Conservation (phyloP, 805 yeast species). For the Monosporozyma yasuniensis region DNA sequence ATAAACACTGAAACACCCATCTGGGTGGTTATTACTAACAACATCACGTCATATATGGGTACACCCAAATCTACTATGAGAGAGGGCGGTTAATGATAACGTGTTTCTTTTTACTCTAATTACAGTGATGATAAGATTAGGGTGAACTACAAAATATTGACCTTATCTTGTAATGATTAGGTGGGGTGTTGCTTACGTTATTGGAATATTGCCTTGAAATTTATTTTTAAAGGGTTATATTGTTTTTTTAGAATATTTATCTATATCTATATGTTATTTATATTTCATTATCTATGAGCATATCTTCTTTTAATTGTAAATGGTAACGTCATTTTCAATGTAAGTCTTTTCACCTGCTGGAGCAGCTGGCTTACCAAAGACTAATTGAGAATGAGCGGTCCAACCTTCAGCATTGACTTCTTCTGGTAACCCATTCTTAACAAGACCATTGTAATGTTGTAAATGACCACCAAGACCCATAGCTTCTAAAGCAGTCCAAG, state of each 20-base stretch:
- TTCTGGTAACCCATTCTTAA: slow-evolving; percentile 32
- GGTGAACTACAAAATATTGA: no score
- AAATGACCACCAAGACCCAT: slow-evolving; percentile 42
- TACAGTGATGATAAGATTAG: no score
- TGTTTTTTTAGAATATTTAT: neutral
- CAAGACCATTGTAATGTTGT: slow-evolving; percentile 44
- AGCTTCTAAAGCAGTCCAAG: slow-evolving; percentile 40
- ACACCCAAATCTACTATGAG: no score
- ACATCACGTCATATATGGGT: no score
- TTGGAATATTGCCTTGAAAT: no score
- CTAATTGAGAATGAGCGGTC: slow-evolving; percentile 42
- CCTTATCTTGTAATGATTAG: no score
- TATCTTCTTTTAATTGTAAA: slow-evolving; percentile 16
- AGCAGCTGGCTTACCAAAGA: slow-evolving; percentile 39
- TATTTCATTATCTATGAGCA: neutral
- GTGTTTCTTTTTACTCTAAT: no score
- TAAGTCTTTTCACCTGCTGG: slow-evolving; percentile 34
- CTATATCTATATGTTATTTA: neutral
- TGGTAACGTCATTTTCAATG: slow-evolving; percentile 36
- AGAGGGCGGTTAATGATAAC: no score
- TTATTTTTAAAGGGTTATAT: no score
- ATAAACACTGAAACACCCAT: no score
- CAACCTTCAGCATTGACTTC: slow-evolving; percentile 35
- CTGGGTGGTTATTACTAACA: no score
- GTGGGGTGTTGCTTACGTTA: no score